Conservation (phyloP, 768 basidiomycete species). For the Bullera alba region DNA sequence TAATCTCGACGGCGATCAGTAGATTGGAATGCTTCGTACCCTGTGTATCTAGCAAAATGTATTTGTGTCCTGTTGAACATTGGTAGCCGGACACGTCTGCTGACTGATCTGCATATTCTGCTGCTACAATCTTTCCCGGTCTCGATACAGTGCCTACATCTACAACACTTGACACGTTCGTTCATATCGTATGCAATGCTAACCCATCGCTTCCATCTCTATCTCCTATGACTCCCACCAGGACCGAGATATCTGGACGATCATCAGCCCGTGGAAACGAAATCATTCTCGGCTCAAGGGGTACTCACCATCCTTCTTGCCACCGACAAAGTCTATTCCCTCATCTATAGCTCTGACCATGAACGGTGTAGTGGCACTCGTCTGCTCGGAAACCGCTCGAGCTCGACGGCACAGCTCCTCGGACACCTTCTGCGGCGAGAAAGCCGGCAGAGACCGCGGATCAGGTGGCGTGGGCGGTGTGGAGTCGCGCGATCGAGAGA, state of each 20-base stretch:
- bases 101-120: too few species aligned
- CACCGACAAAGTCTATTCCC: constrained; percentile 66
- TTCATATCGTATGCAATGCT: too few species aligned
- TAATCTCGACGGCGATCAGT: background rate
- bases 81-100: too few species aligned
- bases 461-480: constrained; percentile 12
- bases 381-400: constrained; percentile 28
- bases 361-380: constrained; percentile 58
- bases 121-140: too few species aligned
- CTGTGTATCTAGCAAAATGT: too few species aligned
- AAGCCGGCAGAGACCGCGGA: constrained; percentile 16
- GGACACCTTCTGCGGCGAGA: constrained; percentile 42
- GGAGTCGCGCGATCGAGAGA: too few species aligned
- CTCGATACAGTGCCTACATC: too few species aligned
- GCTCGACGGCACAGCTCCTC: constrained; percentile 44
- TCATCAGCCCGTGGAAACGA: constrained; percentile 35
- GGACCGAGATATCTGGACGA: constrained; percentile 57
- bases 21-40: too few species aligned
- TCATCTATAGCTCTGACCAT: constrained; percentile 68
- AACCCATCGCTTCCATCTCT: background rate
- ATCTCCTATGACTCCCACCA: constrained; percentile 57
- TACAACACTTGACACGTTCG: too few species aligned
- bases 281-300: constrained; percentile 21
- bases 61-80: too few species aligned
- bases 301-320: constrained; percentile 72